Conservation (phyloP, 176 grass and related monocot species). For the Carex scoparia region DNA sequence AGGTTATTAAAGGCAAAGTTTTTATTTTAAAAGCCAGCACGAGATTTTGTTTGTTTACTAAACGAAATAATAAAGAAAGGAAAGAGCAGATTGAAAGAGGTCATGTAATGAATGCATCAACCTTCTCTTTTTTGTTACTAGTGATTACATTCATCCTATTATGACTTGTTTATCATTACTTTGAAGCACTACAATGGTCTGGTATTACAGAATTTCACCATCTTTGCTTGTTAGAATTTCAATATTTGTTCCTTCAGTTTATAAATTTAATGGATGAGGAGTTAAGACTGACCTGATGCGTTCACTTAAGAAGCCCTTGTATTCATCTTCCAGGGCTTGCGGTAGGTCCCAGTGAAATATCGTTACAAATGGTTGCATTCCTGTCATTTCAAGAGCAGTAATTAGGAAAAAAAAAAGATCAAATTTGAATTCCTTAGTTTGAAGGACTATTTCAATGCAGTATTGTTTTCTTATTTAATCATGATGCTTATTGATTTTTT, state of each 20-base stretch:
- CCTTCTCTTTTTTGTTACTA: not conserved
- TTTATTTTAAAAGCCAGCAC: not conserved
- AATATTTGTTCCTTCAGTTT: not conserved
- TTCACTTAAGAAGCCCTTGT: conserved; percentile 62
- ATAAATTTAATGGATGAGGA: not conserved
- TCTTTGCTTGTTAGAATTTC: not conserved
- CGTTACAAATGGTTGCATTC: conserved; percentile 53
- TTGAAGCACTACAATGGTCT: not conserved
- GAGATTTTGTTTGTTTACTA: not conserved
- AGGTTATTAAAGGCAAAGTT: not conserved
- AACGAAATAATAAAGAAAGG: not conserved
- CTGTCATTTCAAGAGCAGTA: conserved; percentile 1
- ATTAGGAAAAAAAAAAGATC: not conserved
- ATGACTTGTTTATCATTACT: not conserved
- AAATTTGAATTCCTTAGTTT: not conserved
- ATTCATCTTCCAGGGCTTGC: conserved; percentile 54
- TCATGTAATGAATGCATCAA: not conserved
- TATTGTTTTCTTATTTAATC: not conserved
- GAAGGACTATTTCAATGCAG: not conserved
- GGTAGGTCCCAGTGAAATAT: conserved; percentile 79
- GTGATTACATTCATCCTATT: not conserved
- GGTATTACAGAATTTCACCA: not conserved
- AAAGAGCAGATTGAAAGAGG: not conserved
- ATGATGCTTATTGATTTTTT: not conserved
- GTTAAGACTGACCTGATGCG: conserved; percentile 37